A percentile compares a stretch with the other conserved stretches of the same genome.
Evolutionary conservation across 108 stramenopile genomes (phyloP).

Genomic region (Fragilariopsis cylindrus): DNA sequence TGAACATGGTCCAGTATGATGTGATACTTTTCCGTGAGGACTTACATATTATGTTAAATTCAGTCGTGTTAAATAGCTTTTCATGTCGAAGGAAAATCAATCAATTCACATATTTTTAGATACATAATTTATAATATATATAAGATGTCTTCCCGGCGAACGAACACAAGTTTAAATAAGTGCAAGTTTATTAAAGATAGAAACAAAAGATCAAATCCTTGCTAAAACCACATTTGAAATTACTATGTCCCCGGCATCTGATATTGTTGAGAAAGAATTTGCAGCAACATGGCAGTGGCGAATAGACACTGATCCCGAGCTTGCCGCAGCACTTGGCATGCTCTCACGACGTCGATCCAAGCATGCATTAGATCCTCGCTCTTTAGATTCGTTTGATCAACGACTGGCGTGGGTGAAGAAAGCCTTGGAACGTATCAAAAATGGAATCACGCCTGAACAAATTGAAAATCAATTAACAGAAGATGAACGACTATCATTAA

Average conservation of each 20-base stretch:
- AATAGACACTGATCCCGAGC: constrained; percentile 50
- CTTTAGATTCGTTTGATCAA: constrained; percentile 34
- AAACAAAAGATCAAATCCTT: too few species aligned
- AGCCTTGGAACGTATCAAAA: constrained; percentile 37
- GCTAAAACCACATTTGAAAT: neutral
- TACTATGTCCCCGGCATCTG: neutral
- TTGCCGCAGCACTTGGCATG: constrained; percentile 55
- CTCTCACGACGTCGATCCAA: constrained; percentile 42
- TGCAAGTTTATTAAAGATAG: too few species aligned
- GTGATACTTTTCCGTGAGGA: too few species aligned
- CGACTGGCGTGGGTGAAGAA: constrained; percentile 43
- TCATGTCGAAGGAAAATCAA: too few species aligned
- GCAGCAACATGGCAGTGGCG: constrained; percentile 46
- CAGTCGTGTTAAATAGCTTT: too few species aligned
- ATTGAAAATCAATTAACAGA: constrained; percentile 13
- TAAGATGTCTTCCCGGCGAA: too few species aligned
- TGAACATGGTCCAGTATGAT: too few species aligned
- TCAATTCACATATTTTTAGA: too few species aligned
- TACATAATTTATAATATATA: too few species aligned
- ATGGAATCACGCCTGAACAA: constrained; percentile 19
- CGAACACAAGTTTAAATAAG: too few species aligned
- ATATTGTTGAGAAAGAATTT: constrained; percentile 20
- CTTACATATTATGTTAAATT: too few species aligned
- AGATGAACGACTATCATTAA: constrained; percentile 33
- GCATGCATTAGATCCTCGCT: constrained; percentile 59